Evolutionary conservation across 176 grass and related monocot genomes (phyloP).

Genomic region (Tillandsia leiboldiana): DNA sequence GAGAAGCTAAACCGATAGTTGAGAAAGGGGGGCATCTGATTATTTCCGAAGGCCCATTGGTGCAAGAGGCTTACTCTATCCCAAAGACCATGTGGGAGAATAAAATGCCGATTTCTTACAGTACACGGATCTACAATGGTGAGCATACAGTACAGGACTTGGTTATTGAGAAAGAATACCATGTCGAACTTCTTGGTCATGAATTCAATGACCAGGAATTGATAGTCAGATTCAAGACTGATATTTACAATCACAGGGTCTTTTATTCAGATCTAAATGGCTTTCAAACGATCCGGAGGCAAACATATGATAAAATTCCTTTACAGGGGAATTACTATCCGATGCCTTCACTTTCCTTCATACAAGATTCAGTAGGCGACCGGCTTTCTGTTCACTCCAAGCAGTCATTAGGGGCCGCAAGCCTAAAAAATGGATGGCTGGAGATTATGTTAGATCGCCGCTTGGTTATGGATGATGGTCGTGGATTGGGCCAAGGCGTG

Average conservation of each 20-base stretch:
- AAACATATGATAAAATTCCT: constrained; percentile 90
- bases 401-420: constrained; percentile 78
- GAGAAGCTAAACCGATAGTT: constrained; percentile 61
- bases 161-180: constrained; percentile 93
- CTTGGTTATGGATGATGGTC: constrained; percentile 67
- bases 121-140: constrained; percentile 69
- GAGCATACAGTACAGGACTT: constrained; percentile 66
- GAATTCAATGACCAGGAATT: constrained; percentile 75
- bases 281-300: constrained; percentile 92
- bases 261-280: constrained; percentile 98
- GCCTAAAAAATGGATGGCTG: constrained; percentile 89
- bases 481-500: constrained; percentile 91
- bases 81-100: constrained; percentile 66
- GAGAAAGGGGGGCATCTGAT: constrained; percentile 70
- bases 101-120: constrained; percentile 59
- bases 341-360: constrained; percentile 87
- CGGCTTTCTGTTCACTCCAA: constrained; percentile 87
- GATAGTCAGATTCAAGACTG: constrained; percentile 86
- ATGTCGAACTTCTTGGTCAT: constrained; percentile 76
- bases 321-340: constrained; percentile 98
- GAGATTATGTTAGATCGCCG: constrained; percentile 99
- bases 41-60: constrained; percentile 72
- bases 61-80: constrained; percentile 78
- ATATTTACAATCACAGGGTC: constrained; percentile 72
- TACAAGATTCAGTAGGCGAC: constrained; percentile 73